Conservation (phyloP, 2,329 filamentous ascomycete species). For the Penicillium brevicompactum region DNA sequence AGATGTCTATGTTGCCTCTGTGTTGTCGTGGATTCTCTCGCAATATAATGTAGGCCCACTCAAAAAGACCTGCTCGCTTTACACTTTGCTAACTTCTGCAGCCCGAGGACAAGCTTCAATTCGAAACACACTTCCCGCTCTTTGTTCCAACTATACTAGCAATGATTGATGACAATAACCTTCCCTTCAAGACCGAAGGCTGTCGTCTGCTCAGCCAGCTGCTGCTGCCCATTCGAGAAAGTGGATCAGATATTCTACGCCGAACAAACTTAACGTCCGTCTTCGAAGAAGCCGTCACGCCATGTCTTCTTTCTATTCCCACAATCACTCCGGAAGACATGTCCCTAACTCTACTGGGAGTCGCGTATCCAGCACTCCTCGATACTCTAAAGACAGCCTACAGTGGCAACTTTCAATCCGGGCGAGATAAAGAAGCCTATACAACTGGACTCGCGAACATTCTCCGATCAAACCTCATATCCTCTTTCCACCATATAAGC, state of each 20-base stretch:
- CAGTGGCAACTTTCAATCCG: constrained; percentile 31
- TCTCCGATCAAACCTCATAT: constrained; percentile 38
- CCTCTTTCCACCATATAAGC: constrained; percentile 50
- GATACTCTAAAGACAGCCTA: constrained; percentile 54
- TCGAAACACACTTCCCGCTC: constrained; percentile 49
- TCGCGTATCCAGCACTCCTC: constrained; percentile 69
- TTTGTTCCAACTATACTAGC: constrained; percentile 47
- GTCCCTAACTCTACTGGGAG: constrained; percentile 63
- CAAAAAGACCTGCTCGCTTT: neutral
- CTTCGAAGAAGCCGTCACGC: constrained; percentile 51
- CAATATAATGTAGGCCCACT: constrained; percentile 37
- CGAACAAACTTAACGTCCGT: constrained; percentile 49
- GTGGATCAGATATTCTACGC: constrained; percentile 42
- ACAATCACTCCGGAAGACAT: constrained; percentile 73
- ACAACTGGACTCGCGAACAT: constrained; percentile 28
- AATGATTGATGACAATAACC: constrained; percentile 45
- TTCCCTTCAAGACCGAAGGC: constrained; percentile 41
- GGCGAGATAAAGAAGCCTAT: constrained; percentile 25
- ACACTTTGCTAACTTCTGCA: constrained; percentile 16
- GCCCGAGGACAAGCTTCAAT: constrained; percentile 27
- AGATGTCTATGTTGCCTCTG: constrained; percentile 38
- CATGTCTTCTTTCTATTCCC: constrained; percentile 75
- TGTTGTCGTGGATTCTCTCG: constrained; percentile 38
- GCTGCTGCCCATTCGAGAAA: constrained; percentile 36
- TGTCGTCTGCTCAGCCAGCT: constrained; percentile 40